Evolutionary conservation across 1,284 basidiomycete species (phyloP), one percentile per base, ranked within the genome.

Genomic region (Pyrrhoderma lamaoense): DNA sequence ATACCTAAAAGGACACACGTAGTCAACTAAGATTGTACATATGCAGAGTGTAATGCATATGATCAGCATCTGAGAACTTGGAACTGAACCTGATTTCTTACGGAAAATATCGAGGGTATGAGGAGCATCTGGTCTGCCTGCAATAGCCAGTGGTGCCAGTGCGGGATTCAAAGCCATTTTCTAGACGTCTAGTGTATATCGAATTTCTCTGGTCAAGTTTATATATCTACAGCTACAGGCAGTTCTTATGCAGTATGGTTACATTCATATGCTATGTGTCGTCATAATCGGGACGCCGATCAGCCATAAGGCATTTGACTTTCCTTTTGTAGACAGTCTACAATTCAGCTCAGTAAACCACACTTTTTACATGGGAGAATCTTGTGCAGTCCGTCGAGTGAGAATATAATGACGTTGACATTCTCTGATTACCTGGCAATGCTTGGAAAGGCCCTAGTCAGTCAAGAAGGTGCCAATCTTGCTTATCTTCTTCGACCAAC

Each of bases 51-150:
- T n/a, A 27, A 23, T n/a, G 16, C 1, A 31, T 31, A 31, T 31
- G 11, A 31, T 31, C 27, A 31, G 27, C 11, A 5, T 5, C 11
- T 5, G 35, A 11, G 22, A 36, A 35, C 18, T 16, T 4, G 39
- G 2, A 23, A 42, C 18, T 40, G n/a, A 7, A 18, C n/a, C 7
- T 5, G 14, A 40, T 16, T 8, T 22, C 22, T 9, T 61, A 85
- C 86, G 65, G 65, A 89, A 92, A 50, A 93, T 70, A 56, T 95
- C 93, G 51, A 97, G 75, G 1, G 87, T 89, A 62, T 96, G 90
- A 0, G 85, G 82, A 0, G 91, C 78, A 31, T 77, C 66, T 42
- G 71, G 66, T 19, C 64, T 65, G 34, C 93, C 94, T 7, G 76
- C 74, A 58, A 94, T 74, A 45, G 86, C 69, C 45, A 91, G 75